Percentiles rank a stretch among this genome's conserved stretches.
phyloP scores from a whole-genome alignment of 805 yeast species.

The Wickerhamiella australiensis region DNA sequence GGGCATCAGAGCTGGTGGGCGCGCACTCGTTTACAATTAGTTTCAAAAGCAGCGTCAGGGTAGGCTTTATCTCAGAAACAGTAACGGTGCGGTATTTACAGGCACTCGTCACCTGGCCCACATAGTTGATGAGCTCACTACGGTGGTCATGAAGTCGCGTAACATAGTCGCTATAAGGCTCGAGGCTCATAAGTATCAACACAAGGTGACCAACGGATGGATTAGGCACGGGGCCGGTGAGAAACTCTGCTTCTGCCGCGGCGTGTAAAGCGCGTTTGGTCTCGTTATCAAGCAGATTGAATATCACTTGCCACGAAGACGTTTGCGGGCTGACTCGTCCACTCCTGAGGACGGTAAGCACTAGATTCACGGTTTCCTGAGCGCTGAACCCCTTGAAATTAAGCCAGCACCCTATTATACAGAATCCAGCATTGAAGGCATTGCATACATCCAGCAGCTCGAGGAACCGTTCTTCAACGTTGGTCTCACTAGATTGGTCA shows the following conservation, averaged over 20 bases:
- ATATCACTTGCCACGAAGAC: conserved; percentile 1
- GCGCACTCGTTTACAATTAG: conserved; percentile 7
- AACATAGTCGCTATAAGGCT: neutral
- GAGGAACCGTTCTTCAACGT: neutral
- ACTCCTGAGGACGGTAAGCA: neutral
- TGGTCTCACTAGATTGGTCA: neutral
- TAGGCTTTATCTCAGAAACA: neutral
- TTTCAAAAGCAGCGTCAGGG: conserved; percentile 5
- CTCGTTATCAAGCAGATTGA: neutral
- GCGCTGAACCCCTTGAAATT: neutral
- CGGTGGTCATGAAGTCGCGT: neutral
- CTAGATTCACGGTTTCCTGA: neutral
- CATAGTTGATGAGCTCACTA: neutral
- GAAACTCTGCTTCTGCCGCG: conserved; percentile 7
- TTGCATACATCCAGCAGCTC: conserved; percentile 6
- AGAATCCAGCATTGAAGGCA: conserved; percentile 9
- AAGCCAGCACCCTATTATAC: conserved; percentile 4
- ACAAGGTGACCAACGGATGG: conserved; percentile 6
- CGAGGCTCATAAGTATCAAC: neutral
- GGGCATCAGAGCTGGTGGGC: no score
- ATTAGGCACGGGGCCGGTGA: conserved; percentile 10
- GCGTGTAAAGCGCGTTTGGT: neutral
- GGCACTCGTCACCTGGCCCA: neutral
- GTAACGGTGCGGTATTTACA: neutral
- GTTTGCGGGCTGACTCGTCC: neutral